Conservation (phyloP, 352 stramenopile genomes). For the Globisporangium yorkense region DNA sequence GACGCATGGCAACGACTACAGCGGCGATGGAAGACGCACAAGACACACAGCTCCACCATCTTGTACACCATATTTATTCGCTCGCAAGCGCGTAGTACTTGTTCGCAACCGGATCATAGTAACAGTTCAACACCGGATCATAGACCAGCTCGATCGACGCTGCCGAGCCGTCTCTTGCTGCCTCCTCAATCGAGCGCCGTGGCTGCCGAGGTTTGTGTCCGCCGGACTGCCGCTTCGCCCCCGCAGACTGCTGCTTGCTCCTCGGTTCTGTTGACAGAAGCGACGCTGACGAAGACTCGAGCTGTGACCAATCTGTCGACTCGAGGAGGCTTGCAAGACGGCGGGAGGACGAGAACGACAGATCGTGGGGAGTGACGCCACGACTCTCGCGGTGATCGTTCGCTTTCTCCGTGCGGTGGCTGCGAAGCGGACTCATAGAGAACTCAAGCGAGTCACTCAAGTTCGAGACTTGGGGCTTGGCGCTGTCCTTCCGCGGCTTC, state of each 20-base stretch:
- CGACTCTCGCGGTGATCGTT: neutral
- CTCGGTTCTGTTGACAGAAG: neutral
- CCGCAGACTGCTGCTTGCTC: neutral
- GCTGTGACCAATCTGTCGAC: constrained; percentile 55
- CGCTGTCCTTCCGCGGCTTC: neutral
- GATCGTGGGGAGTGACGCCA: neutral
- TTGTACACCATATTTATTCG: constrained; percentile 24
- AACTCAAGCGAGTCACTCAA: neutral
- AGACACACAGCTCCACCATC: neutral
- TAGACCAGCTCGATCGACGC: constrained; percentile 70
- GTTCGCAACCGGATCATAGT: constrained; percentile 72
- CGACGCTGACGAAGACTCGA: neutral
- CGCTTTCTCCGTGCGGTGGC: neutral
- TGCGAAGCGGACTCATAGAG: constrained; percentile 2
- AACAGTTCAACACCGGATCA: constrained; percentile 78
- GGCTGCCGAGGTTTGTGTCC: neutral
- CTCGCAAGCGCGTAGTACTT: constrained; percentile 80
- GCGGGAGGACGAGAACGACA: constrained; percentile 30
- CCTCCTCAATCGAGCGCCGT: neutral
- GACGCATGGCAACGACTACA: neutral
- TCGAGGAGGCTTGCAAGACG: constrained; percentile 56
- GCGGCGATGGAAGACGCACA: constrained; percentile 1
- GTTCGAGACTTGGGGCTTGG: neutral
- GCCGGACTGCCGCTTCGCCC: neutral
- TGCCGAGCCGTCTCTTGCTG: neutral